A percentile compares a stretch with the other conserved stretches of the same genome.
phyloP scores from a whole-genome alignment of 2,329 filamentous ascomycete species.

The Cryphonectria naterciae region DNA sequence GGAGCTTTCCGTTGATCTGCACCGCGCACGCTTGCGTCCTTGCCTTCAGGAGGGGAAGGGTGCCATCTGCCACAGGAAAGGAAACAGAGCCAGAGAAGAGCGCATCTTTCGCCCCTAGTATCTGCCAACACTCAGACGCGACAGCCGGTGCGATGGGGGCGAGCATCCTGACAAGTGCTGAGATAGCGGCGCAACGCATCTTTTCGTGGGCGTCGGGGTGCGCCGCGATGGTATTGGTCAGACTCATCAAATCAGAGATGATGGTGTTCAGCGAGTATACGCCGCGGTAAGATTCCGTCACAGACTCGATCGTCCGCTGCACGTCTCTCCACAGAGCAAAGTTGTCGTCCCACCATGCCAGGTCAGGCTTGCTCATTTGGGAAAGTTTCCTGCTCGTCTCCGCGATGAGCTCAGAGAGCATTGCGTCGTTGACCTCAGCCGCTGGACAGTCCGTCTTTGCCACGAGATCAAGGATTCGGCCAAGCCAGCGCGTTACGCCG shows the following conservation, averaged over 20 bases:
- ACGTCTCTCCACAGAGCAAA: conserved; percentile 64
- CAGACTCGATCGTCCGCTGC: conserved; percentile 68
- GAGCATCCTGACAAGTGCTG: conserved; percentile 69
- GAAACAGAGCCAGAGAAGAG: conserved; percentile 50
- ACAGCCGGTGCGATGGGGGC: conserved; percentile 82
- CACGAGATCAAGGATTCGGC: conserved; percentile 66
- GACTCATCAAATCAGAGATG: conserved; percentile 79
- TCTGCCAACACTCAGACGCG: conserved; percentile 78
- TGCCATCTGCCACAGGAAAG: conserved; percentile 64
- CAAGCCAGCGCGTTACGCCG: conserved; percentile 81
- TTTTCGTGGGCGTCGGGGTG: conserved; percentile 45
- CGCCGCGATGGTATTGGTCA: conserved; percentile 71
- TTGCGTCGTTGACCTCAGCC: conserved; percentile 42
- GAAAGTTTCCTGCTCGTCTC: conserved; percentile 33
- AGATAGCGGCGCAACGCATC: conserved; percentile 54
- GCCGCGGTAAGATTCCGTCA: conserved; percentile 70
- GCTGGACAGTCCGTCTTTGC: conserved; percentile 31
- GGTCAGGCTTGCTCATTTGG: conserved; percentile 39
- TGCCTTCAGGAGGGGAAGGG: conserved; percentile 53
- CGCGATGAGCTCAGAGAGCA: not conserved
- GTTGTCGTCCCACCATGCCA: conserved; percentile 51
- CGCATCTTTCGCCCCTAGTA: conserved; percentile 48
- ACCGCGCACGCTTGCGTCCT: conserved; percentile 64
- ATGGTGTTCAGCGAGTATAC: conserved; percentile 82
- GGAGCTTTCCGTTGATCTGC: conserved; percentile 79